These are phyloP conservation scores for Cornus kousa DNA, from an alignment of 148 eudicot species.

Conservation along the genomic window DNA sequence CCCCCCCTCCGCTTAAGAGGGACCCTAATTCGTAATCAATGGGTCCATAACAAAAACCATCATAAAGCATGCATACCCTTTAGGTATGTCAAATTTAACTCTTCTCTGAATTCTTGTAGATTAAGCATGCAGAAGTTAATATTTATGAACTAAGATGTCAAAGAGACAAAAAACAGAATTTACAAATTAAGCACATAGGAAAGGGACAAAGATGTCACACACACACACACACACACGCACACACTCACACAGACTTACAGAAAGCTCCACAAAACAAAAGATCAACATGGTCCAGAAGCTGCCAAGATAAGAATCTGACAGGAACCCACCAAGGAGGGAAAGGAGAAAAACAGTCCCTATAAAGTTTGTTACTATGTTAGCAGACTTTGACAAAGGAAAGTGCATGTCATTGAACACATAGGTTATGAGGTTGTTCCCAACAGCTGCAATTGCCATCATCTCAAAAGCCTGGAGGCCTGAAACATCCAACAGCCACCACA, in stretches of 20 bases:
- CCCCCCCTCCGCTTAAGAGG: no score
- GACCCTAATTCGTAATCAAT: no score
- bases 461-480: constrained; percentile 50
- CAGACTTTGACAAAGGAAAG: constrained; percentile 42
- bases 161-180: background rate
- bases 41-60: no score
- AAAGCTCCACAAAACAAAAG: constrained; percentile 73
- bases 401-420: constrained; percentile 54
- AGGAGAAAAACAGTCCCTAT: constrained; percentile 50
- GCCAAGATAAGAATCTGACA: constrained; percentile 53
- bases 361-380: constrained; percentile 48
- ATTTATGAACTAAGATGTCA: background rate
- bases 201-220: no score
- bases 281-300: constrained; percentile 45
- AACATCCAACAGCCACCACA: constrained; percentile 3
- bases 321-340: constrained; percentile 54
- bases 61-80: no score
- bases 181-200: background rate
- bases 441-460: constrained; percentile 56
- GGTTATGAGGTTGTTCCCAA: constrained; percentile 49
- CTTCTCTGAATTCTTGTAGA: no score
- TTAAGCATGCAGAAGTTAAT: background rate
- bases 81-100: no score
- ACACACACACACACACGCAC: no score
- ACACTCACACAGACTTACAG: constrained; percentile 33